A percentile compares a stretch with the other conserved stretches of the same genome.
Conservation (phyloP, 1,139 yeast species). For the Yamadazyma aaseri region DNA sequence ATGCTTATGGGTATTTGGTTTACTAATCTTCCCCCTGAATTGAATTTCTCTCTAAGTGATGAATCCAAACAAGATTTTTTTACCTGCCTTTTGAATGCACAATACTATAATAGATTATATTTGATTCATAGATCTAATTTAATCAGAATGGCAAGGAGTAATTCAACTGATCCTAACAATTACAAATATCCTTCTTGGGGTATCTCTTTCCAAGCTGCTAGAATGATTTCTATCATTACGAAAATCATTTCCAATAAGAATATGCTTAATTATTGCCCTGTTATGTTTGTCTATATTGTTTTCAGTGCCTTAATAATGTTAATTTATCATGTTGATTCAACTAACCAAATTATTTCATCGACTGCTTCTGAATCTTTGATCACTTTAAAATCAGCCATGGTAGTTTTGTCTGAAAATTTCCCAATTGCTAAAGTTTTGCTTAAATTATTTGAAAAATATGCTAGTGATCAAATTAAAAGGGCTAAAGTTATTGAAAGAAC, state of each 20-base stretch:
- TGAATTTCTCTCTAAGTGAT: constrained; percentile 63
- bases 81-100: constrained; percentile 64
- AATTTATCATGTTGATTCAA: constrained; percentile 69
- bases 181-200: constrained; percentile 79
- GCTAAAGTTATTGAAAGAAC: constrained; percentile 45
- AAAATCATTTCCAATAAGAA: constrained; percentile 56
- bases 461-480: constrained; percentile 44
- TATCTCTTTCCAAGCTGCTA: constrained; percentile 81
- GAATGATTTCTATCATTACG: constrained; percentile 69
- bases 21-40: constrained; percentile 61
- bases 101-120: constrained; percentile 71
- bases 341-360: constrained; percentile 53
- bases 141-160: constrained; percentile 47
- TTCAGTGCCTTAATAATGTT: constrained; percentile 74
- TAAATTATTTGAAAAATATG: constrained; percentile 46
- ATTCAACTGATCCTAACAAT: constrained; percentile 44
- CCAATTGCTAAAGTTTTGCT: constrained; percentile 44
- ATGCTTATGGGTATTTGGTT: constrained; percentile 82
- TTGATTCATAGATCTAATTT: constrained; percentile 73
- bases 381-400: constrained; percentile 51
- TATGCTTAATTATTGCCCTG: constrained; percentile 55
- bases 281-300: constrained; percentile 54
- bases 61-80: constrained; percentile 52
- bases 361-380: constrained; percentile 60
- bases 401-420: constrained; percentile 49